Evolutionary conservation across 2,329 filamentous ascomycete species (phyloP), one percentile per base, ranked within the genome.

Genomic region (Diplodia seriata): DNA sequence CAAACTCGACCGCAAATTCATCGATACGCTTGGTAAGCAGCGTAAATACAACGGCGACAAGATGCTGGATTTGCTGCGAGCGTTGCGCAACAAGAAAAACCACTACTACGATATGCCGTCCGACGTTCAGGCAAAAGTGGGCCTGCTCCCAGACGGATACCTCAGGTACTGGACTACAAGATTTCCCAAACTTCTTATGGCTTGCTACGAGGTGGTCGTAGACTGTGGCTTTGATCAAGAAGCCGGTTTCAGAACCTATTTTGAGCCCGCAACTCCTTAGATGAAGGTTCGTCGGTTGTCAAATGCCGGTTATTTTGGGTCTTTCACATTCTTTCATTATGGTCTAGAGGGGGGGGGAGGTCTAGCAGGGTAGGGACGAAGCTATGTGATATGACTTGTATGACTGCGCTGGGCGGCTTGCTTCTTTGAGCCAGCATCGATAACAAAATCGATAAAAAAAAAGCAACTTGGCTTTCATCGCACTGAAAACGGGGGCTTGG

Each of bases 31-130:
- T 7, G 94, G 93, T 68, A 97, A 96, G 81, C 94, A 98, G 80
- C 88, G 94, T 75, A 97, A 97, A 80, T 99, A 99, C 80, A 95
- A 91, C 0, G 94, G 94, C 0, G 86, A 87, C 1, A 87, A 89
- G 56, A 86, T 99, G 76, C 81, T 99, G 66, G 95, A 99, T 79
- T 84, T 99, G 26, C 82, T 99, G 23, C 87, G 95, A 1, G 95
- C 94, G 1, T 82, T 99, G 67, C 86, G 95, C 29, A 99, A 99
- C 81, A 99, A 99, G 86, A 92, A 91, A 74, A 97, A 98, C 71
- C 95, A 99, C 76, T 99, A 97, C 77, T 94, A 97, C 75, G 95
- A 99, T 77, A 94, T 99, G 92, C 86, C 91, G 7, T 91, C 94
- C 15, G 82, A 88, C 59, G 86, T 97, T 70, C 94, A 90, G 79